These are phyloP conservation scores for Quercus engelmannii DNA, from an alignment of 306 rosid genomes.

Conservation along the genomic window DNA sequence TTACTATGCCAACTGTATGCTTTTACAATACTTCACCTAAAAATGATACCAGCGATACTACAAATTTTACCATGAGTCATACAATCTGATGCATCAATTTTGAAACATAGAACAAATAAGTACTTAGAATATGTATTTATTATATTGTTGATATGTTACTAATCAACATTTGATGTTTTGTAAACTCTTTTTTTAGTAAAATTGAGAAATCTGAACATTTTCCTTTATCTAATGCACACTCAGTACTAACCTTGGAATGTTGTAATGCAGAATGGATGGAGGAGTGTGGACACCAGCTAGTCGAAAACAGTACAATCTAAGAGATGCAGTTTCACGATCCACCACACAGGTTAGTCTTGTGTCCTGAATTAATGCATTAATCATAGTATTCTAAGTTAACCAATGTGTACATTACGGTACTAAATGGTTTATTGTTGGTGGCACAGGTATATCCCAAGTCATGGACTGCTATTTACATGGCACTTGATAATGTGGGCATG, in stretches of 20 bases:
- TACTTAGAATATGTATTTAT: no score
- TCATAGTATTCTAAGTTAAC: neutral
- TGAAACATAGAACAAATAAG: no score
- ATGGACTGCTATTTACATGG: constrained; percentile 89
- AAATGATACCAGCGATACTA: no score
- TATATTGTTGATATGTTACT: no score
- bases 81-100: neutral
- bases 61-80: no score
- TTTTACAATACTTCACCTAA: neutral
- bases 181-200: no score
- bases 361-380: neutral
- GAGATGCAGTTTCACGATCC: constrained; percentile 73
- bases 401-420: neutral
- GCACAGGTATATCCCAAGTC: constrained; percentile 84
- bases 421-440: neutral
- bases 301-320: constrained; percentile 69
- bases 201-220: no score
- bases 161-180: no score
- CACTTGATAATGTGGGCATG: constrained; percentile 89
- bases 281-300: constrained; percentile 74
- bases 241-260: neutral
- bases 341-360: constrained; percentile 72
- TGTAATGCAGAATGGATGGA: constrained; percentile 73
- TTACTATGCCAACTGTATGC: neutral
- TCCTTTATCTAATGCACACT: neutral